Percentiles rank a stretch among this genome's conserved stretches.
phyloP scores from a whole-genome alignment of 2,329 filamentous ascomycete species.

The Chrysoporthe austroafricana region DNA sequence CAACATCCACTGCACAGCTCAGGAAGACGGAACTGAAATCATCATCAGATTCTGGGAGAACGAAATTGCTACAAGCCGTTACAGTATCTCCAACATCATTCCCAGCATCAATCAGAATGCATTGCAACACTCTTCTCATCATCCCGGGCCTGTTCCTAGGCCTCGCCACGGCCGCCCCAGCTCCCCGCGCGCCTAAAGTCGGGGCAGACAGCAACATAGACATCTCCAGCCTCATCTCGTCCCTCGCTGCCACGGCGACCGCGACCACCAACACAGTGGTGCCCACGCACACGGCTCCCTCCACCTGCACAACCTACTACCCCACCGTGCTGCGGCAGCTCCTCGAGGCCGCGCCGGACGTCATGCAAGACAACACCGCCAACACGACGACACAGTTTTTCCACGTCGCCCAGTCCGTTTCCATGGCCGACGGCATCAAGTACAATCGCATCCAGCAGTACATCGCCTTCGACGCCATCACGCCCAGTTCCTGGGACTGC shows the following conservation, averaged over 20 bases:
- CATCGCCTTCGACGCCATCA: conserved; percentile 24
- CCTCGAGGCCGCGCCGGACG: conserved; percentile 16
- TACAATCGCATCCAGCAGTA: conserved; percentile 28
- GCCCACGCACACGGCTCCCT: conserved; percentile 22
- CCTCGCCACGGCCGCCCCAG: conserved; percentile 12
- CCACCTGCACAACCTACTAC: conserved; percentile 27
- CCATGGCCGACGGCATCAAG: conserved; percentile 25
- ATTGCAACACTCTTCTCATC: conserved; percentile 9
- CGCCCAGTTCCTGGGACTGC: conserved; percentile 26
- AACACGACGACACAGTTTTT: conserved; percentile 16
- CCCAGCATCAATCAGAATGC: conserved; percentile 16
- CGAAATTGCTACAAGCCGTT: background rate
- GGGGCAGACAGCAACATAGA: background rate
- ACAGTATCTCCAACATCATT: background rate
- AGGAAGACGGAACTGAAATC: background rate
- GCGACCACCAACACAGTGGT: conserved; percentile 6
- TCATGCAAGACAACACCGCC: conserved; percentile 25
- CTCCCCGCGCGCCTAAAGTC: background rate
- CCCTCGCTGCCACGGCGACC: background rate
- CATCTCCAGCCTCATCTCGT: background rate
- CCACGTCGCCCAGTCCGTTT: conserved; percentile 27
- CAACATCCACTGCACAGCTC: conserved; percentile 2
- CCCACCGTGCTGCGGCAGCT: conserved; percentile 26
- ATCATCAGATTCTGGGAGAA: background rate
- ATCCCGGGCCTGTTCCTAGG: conserved; percentile 18